A percentile compares a stretch with the other conserved stretches of the same genome.
phyloP scores from a whole-genome alignment of 192 early-diverging fungal species.

The Podila minutissima region DNA sequence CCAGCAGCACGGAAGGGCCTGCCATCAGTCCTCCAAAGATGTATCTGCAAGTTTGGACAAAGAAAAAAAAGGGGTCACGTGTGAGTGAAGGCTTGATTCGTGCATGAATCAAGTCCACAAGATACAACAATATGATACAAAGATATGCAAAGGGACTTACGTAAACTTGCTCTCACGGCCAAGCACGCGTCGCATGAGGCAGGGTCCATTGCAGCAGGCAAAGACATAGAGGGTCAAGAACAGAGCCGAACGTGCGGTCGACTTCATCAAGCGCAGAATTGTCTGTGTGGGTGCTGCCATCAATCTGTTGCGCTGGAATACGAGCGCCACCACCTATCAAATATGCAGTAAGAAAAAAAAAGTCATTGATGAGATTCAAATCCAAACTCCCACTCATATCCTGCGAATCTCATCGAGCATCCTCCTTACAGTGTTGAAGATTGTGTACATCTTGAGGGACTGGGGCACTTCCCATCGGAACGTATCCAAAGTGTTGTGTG shows the following conservation, averaged over 20 bases:
- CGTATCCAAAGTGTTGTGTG: constrained; percentile 31
- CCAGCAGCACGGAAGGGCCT: neutral
- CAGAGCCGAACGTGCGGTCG: constrained; percentile 60
- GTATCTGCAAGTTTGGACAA: too few relatives aligned
- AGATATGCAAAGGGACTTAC: neutral
- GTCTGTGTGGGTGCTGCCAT: constrained; percentile 19
- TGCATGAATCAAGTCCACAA: too few relatives aligned
- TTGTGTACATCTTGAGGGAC: constrained; percentile 62
- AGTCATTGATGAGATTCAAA: too few relatives aligned
- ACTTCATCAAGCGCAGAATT: constrained; percentile 53
- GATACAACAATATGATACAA: too few relatives aligned
- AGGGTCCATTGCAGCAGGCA: neutral
- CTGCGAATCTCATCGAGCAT: too few relatives aligned
- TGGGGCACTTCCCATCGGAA: constrained; percentile 54
- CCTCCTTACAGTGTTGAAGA: constrained; percentile 59
- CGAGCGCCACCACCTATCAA: constrained; percentile 46
- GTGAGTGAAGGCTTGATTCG: too few relatives aligned
- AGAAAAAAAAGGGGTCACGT: too few relatives aligned
- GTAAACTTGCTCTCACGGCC: neutral
- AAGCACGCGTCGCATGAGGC: constrained; percentile 1
- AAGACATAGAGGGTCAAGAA: constrained; percentile 59
- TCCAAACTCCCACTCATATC: too few relatives aligned
- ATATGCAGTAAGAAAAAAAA: neutral
- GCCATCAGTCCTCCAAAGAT: neutral
- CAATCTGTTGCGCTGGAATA: constrained; percentile 20